These are phyloP conservation scores for Termitomyces sp. DNA, from an alignment of 768 basidiomycete species.

Conservation along the genomic window DNA sequence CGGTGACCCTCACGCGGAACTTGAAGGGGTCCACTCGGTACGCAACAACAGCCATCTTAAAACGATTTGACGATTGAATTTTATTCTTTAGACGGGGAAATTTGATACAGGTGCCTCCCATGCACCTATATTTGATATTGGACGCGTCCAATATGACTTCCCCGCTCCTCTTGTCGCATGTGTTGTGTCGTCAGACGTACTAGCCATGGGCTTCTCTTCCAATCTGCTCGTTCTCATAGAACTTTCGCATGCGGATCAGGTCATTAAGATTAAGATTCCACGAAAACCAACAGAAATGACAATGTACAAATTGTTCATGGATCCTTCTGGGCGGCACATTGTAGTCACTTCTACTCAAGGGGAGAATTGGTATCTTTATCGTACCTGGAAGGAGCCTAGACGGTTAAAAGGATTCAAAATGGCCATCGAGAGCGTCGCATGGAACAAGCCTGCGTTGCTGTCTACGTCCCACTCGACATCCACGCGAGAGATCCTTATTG, in stretches of 20 bases:
- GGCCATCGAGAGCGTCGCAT: conserved; percentile 87
- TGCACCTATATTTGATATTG: conserved; percentile 78
- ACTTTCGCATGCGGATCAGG: conserved; percentile 81
- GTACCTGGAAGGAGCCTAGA: conserved; percentile 77
- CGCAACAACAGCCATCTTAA: neutral
- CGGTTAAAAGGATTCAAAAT: conserved; percentile 79
- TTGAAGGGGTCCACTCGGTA: conserved; percentile 33
- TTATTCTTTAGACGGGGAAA: conserved; percentile 19
- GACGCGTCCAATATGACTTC: conserved; percentile 83
- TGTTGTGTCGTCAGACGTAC: conserved; percentile 81
- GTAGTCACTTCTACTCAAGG: conserved; percentile 83
- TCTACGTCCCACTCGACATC: conserved; percentile 68
- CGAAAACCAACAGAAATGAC: conserved; percentile 73
- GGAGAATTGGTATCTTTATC: conserved; percentile 91
- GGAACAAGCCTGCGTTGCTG: conserved; percentile 73
- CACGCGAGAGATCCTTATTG: conserved; percentile 83
- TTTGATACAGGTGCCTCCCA: conserved; percentile 29
- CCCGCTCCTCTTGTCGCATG: conserved; percentile 82
- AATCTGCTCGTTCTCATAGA: conserved; percentile 87
- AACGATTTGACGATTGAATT: neutral
- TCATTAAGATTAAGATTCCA: conserved; percentile 75
- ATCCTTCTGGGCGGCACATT: conserved; percentile 90
- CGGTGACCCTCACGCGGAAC: conserved; percentile 44
- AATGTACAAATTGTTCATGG: conserved; percentile 83
- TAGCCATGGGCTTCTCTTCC: conserved; percentile 78